Base-by-base conservation (phyloP, 106 monocot species). In the Dioscorea zingiberensis region DNA sequence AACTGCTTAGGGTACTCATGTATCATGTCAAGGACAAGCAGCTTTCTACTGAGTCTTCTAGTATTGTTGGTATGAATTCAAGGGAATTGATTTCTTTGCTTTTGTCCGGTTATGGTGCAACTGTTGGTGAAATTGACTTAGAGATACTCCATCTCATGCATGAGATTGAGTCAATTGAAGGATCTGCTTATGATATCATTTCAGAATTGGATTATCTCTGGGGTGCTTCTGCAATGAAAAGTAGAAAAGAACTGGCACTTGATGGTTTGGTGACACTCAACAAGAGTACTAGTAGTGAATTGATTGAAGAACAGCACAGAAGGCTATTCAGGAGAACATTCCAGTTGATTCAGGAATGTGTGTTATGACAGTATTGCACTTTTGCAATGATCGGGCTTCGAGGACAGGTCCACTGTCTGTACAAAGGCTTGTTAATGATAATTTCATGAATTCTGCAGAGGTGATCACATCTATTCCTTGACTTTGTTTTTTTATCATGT, bases 311-410 rank as follows among this genome's bases (percentile, higher is more conserved):
- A 45, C 44, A 58, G 38, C 76, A 66, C 57, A 83, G 72, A 74
- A 67, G 84, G 28, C 63, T 85, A 21, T 92, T 98, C 29, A 78
- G 97, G 97, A 98, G 77, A 86, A 84, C 64, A 75, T 98, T 58
- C 83, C 80, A 54, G 69, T 98, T 68, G 81, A 88, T 80, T 74
- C 84, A 55, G 81, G 62, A 71, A 12, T 73, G 54, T 98, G 88
- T 25, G 69, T 76, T 16, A 51, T 49, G 62, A 92, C 97, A 44
- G 79, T 73, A 67, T 47, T 88, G 48, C 67, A 84, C 54, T 86
- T 88, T 68, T 86, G 85, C 58, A 77, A 71, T 69, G 73, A 86
- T 58, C 67, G 77, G 56, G 76, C 76, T 64, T 76, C 69, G 65
- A 54, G 25, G 11, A 56, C 47, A 71, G 59, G 56, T 48, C 17